Base-by-base conservation (phyloP, 2,329 filamentous ascomycete species). In the Trichophyton equinum region DNA sequence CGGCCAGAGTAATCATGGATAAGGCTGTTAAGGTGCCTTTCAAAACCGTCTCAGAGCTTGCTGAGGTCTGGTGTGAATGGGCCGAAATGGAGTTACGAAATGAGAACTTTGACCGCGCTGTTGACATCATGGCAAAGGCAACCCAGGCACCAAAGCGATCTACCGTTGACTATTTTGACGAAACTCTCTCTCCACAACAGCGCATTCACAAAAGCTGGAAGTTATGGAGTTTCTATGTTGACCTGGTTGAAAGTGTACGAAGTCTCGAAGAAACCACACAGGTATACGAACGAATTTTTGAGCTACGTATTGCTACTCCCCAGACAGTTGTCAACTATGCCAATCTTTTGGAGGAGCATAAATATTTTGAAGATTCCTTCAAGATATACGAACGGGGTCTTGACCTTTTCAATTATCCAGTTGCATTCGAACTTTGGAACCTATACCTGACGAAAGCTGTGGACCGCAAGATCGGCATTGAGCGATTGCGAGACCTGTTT, bases 141-240 rank as follows among this genome's bases (percentile, higher is more conserved):
- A 92, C 94, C 4, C 91, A 96, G 73, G 89, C 94, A n/a, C 91
- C 94, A 0, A 97, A 97, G 74, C 81, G 90, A 65, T 96, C 92
- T n/a, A 95, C 85, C 1, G 91, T 99, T n/a, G 94, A 99, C 76
- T 99, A 97, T 72, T 99, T 97, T 70, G 94, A 99, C 72, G 95
- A 99, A 72, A 90, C 84, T 0, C 78, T 99, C 5, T 91, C 90
- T 1, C 92, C 94, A 3, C 94, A 99, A 72, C 94, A 97, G 76
- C 84, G 95, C 64, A 89, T 99, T 2, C 94, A 99, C 77, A 99
- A 99, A 79, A 96, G 90, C 71, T 99, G 94, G 94, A 99, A 97
- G 73, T 77, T 99, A 9, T 99, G 94, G 94, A 96, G 91, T 75
- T 99, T 99, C 78, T 99, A 99, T 68, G 91, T 99, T 46, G 94